Evolutionary conservation across 441 rosid genomes (phyloP).

Genomic region (Geranium incanum): DNA sequence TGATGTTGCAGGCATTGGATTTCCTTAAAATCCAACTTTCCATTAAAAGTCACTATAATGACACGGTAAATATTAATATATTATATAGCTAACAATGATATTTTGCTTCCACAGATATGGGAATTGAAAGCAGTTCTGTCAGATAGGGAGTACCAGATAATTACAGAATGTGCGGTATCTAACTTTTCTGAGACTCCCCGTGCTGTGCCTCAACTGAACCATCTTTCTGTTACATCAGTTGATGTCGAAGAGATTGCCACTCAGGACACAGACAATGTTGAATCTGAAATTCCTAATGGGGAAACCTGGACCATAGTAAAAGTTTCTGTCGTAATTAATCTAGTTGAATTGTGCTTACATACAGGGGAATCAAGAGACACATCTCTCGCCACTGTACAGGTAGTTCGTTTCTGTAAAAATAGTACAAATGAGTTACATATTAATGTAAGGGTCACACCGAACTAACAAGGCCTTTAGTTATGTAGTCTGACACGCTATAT

Average conservation of each 20-base stretch:
- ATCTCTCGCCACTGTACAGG: slow-evolving; percentile 83
- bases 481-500: too few relatives aligned
- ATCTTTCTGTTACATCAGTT: slow-evolving; percentile 35
- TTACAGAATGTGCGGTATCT: slow-evolving; percentile 82
- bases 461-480: too few relatives aligned
- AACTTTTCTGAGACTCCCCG: slow-evolving; percentile 80
- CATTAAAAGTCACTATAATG: not conserved
- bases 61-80: not conserved
- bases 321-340: slow-evolving; percentile 61
- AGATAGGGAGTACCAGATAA: slow-evolving; percentile 78
- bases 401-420: slow-evolving; percentile 18
- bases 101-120: slow-evolving; percentile 54
- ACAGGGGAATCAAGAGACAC: slow-evolving; percentile 67
- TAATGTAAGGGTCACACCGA: too few relatives aligned
- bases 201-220: slow-evolving; percentile 51
- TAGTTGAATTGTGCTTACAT: slow-evolving; percentile 71
- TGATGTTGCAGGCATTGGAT: slow-evolving; percentile 7
- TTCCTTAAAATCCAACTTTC: not conserved
- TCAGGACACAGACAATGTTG: slow-evolving; percentile 33
- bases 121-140: slow-evolving; percentile 80
- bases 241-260: slow-evolving; percentile 38
- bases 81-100: slow-evolving; percentile 11
- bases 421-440: too few relatives aligned
- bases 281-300: slow-evolving; percentile 29
- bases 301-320: slow-evolving; percentile 62